Conservation (phyloP, 495 filamentous ascomycete genomes). For the Neurospora sp. region DNA sequence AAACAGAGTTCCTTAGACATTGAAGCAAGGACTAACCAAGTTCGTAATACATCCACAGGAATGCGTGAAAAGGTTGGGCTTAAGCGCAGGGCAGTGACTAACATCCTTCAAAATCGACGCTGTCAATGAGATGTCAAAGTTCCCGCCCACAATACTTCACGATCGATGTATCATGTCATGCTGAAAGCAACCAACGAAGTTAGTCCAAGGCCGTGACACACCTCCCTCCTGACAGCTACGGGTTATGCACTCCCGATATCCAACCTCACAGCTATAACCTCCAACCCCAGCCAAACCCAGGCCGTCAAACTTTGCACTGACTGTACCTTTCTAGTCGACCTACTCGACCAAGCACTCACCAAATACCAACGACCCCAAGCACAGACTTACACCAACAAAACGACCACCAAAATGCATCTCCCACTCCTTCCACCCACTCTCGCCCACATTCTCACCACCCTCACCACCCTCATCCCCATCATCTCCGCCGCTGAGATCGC, state of each 20-base stretch:
- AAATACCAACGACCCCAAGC: not conserved
- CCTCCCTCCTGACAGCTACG: rapidly evolving
- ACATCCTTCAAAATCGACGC: not conserved
- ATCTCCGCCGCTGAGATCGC: not conserved
- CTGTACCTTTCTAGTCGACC: not conserved
- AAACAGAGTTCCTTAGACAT: not conserved
- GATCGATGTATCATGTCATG: not conserved
- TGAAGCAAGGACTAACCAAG: not conserved
- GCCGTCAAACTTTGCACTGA: not conserved
- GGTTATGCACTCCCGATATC: not conserved
- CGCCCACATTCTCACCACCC: not conserved
- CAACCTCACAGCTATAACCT: not conserved
- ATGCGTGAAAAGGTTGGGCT: not conserved
- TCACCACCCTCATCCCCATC: not conserved
- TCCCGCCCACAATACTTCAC: not conserved
- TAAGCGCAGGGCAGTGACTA: not conserved
- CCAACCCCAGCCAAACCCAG: not conserved
- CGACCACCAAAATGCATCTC: not conserved
- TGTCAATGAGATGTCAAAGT: not conserved
- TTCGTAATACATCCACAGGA: not conserved
- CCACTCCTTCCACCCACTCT: not conserved
- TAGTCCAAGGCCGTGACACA: not conserved
- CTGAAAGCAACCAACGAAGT: not conserved
- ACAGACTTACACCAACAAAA: not conserved
- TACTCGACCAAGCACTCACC: not conserved